Evolutionary conservation across 768 basidiomycete species (phyloP), one percentile per base, ranked within the genome.

Genomic region (Kwoniella europaea): DNA sequence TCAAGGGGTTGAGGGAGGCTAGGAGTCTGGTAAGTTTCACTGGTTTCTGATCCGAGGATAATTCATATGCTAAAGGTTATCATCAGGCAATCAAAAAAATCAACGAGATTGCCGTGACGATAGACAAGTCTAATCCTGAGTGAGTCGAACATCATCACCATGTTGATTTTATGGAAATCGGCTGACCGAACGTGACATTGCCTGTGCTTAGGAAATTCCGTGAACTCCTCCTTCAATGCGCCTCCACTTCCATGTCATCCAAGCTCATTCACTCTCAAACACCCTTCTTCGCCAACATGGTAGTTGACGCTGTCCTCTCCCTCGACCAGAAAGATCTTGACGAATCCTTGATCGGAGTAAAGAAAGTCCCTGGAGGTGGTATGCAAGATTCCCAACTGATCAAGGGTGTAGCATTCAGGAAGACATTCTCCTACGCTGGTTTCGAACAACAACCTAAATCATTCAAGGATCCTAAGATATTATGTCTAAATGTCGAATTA

Each of bases 221-320:
- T 59, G 92, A 94, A 72, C 90, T 98, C 24, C 88, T 98, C 43
- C 87, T 97, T 76, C 95, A 97, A 86, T 97, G 94, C 84, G 97
- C 97, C 29, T 91, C 94, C 29, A 99, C 97, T 3, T 96, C 97
- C n/a, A 98, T 98, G 96, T 98, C 97, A 16, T 98, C 96, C 71
- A 99, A 98, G 85, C 89, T 98, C 71, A 98, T 99, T 77, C 96
- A 98, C 83, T 94, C 93, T 15, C 93, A 98, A 85, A 98, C 97
- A 80, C 97, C 96, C 1, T 98, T 98, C 86, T 99, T 99, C 87
- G 92, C 95, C 12, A 90, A 91, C 74, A 98, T 99, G 95, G 97
- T 97, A 61, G 97, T 99, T 58, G 94, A 98, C 79, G 95, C 97
- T 46, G 94, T 99, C 60, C 89, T 90, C 73, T 93, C 90, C 65